Evolutionary conservation across 495 filamentous ascomycete genomes (phyloP).

Genomic region (Amniculicola lignicola): DNA sequence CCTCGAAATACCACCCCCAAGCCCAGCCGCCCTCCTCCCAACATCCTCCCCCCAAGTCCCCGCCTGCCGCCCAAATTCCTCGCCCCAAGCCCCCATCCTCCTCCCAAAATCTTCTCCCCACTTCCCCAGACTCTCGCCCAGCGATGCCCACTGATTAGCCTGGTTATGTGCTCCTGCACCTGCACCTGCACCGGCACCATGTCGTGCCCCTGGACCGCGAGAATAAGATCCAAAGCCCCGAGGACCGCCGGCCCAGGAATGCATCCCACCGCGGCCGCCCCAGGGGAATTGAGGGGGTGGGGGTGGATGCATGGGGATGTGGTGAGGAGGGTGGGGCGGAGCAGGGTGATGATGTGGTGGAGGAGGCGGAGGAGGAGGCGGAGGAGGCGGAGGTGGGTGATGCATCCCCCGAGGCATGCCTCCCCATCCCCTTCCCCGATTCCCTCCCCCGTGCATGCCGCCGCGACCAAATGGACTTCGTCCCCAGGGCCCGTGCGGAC

Average conservation of each 20-base stretch:
- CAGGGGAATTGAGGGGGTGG: background rate
- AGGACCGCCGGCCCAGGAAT: background rate
- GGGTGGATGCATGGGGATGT: background rate
- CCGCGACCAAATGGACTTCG: background rate
- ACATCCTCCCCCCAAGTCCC: conserved; percentile 23
- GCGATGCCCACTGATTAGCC: conserved; percentile 13
- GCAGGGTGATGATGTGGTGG: background rate
- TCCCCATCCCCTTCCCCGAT: conserved; percentile 1
- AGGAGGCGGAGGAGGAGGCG: background rate
- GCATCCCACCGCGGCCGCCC: background rate
- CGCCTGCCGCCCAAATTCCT: conserved; percentile 21
- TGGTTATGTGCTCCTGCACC: background rate
- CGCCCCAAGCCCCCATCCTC: conserved; percentile 18
- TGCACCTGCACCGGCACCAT: conserved; percentile 3
- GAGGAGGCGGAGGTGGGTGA: background rate
- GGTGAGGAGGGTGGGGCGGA: background rate
- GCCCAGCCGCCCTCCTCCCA: conserved; percentile 17
- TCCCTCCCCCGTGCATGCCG: background rate
- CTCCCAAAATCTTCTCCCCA: conserved; percentile 33
- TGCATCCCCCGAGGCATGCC: background rate
- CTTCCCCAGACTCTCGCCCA: conserved; percentile 17
- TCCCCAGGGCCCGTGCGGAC: background rate
- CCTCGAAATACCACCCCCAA: conserved; percentile 10
- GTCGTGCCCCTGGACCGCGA: background rate
- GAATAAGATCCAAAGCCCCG: background rate